These are phyloP conservation scores for Galerina sulciceps DNA, from an alignment of 768 basidiomycete genomes.

Conservation along the genomic window DNA sequence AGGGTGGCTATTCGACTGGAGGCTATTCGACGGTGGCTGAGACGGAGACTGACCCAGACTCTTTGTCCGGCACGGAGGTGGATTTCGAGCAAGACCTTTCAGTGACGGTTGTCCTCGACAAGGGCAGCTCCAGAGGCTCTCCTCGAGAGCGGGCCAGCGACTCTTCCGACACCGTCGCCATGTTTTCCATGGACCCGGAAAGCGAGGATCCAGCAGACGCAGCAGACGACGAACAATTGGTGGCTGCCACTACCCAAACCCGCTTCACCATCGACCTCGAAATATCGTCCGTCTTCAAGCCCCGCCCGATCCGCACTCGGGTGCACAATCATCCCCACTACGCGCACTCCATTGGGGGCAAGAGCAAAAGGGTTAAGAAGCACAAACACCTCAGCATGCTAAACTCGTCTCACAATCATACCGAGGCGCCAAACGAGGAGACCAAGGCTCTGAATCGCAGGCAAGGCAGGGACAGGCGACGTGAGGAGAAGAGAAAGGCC, in stretches of 20 bases:
- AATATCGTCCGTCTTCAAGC: conserved; percentile 75
- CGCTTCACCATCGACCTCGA: conserved; percentile 59
- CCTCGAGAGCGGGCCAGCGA: neutral
- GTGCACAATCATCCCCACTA: conserved; percentile 34
- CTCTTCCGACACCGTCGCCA: conserved; percentile 15
- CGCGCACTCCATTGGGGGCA: conserved; percentile 30
- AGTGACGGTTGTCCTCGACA: conserved; percentile 35
- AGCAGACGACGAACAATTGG: conserved; percentile 30
- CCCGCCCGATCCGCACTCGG: conserved; percentile 59
- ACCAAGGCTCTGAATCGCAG: conserved; percentile 43
- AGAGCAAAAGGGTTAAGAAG: conserved; percentile 45
- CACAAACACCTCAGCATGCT: conserved; percentile 32
- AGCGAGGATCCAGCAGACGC: conserved; percentile 32
- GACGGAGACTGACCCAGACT: conserved; percentile 44
- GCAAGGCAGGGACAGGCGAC: conserved; percentile 52
- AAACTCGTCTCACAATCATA: conserved; percentile 17
- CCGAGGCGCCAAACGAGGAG: conserved; percentile 13
- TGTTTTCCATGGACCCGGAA: conserved; percentile 59
- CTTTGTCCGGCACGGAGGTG: conserved; percentile 38
- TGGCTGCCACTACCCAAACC: conserved; percentile 17
- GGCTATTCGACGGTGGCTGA: conserved; percentile 29
- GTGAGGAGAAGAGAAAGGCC: conserved; percentile 49
- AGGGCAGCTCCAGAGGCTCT: neutral
- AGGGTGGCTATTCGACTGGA: conserved; percentile 33
- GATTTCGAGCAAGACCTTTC: conserved; percentile 39